Conservation (phyloP, 805 yeast genomes). For the Saccharomycopsis olivae region DNA sequence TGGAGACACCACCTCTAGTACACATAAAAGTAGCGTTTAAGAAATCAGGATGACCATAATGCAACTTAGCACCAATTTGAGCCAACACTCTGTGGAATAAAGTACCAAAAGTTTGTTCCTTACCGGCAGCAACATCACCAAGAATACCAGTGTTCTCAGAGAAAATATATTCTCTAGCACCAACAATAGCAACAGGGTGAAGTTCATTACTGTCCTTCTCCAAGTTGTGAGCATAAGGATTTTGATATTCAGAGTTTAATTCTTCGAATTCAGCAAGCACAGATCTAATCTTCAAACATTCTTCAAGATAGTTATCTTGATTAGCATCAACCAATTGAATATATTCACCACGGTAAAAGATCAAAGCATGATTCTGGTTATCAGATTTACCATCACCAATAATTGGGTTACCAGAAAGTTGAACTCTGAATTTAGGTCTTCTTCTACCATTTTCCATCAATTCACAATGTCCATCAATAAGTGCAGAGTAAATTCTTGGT, state of each 20-base stretch:
- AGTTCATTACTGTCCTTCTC: conserved; percentile 26
- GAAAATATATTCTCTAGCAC: conserved; percentile 91
- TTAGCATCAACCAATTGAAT: conserved; percentile 93
- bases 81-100: conserved; percentile 88
- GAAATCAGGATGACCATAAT: conserved; percentile 96
- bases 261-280: conserved; percentile 90
- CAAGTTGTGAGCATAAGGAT: conserved; percentile 53
- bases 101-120: conserved; percentile 95
- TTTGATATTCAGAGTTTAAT: conserved; percentile 38
- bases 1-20: conserved; percentile 91
- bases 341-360: conserved; percentile 88
- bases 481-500: conserved; percentile 46
- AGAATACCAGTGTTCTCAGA: conserved; percentile 86
- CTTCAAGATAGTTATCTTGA: conserved; percentile 92
- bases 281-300: conserved; percentile 82
- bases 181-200: conserved; percentile 78
- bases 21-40: conserved; percentile 85
- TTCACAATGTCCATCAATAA: conserved; percentile 52
- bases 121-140: conserved; percentile 96
- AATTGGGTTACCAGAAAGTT: conserved; percentile 86
- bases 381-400: conserved; percentile 96
- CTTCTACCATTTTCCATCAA: conserved; percentile 48
- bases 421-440: conserved; percentile 53
- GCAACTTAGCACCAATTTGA: conserved; percentile 88
- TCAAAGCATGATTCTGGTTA: conserved; percentile 81